phyloP scores from a whole-genome alignment of 1,139 yeast genomes.

The Dujonia santamariae region DNA sequence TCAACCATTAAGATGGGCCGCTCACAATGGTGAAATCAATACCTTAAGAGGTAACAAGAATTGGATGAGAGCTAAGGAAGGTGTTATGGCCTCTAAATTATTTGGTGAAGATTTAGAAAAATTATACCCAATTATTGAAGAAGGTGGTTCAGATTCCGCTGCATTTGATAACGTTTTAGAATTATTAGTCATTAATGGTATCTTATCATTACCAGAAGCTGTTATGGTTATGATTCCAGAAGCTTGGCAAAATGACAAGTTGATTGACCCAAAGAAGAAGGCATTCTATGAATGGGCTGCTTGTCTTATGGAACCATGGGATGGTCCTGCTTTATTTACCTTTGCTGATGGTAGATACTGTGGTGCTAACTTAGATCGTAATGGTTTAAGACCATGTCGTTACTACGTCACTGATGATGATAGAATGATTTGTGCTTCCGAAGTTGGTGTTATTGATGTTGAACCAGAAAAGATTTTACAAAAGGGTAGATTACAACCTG shows the following conservation, averaged over 20 bases:
- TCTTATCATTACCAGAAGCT: conserved; percentile 90
- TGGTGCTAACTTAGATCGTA: conserved; percentile 97
- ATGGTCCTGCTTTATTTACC: conserved; percentile 96
- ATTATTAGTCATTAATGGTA: conserved; percentile 86
- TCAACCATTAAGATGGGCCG: conserved; percentile 95
- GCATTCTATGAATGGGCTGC: conserved; percentile 99
- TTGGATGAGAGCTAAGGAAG: conserved; percentile 99
- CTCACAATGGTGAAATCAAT: conserved; percentile 98
- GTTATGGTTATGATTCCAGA: conserved; percentile 97
- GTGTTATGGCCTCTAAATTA: conserved; percentile 83
- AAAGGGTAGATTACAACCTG: conserved; percentile 93
- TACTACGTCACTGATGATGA: conserved; percentile 94
- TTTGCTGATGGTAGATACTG: conserved; percentile 97
- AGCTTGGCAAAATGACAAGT: conserved; percentile 90
- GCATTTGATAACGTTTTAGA: conserved; percentile 96
- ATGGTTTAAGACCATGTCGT: conserved; percentile 97
- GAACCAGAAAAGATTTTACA: conserved; percentile 79
- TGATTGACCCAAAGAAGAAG: conserved; percentile 85
- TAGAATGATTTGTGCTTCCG: conserved; percentile 96
- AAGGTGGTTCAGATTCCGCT: conserved; percentile 99
- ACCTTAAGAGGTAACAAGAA: conserved; percentile 96
- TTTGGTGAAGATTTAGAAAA: conserved; percentile 92
- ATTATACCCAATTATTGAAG: conserved; percentile 92
- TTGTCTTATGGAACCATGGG: conserved; percentile 99
- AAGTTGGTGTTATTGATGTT: conserved; percentile 93